Conservation (phyloP, 768 basidiomycete genomes). For the Pholiota molesta region DNA sequence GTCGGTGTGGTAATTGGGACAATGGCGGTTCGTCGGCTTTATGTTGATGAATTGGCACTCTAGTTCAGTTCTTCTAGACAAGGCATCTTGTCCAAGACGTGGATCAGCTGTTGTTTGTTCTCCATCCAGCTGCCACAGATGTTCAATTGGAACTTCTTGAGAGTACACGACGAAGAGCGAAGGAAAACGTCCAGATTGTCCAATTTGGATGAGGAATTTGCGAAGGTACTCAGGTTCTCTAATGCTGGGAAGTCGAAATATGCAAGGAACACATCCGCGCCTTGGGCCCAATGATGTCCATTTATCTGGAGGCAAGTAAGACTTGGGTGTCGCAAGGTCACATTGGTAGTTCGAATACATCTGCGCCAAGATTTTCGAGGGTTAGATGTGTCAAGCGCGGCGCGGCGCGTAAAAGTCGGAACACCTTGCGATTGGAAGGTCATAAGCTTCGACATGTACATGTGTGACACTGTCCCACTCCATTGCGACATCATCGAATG, state of each 20-base stretch:
- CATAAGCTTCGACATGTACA: no score
- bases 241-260: background rate
- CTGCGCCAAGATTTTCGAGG: background rate
- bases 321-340: background rate
- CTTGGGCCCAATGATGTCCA: background rate
- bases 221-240: background rate
- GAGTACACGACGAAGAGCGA: background rate
- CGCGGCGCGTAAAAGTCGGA: background rate
- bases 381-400: constrained; percentile 1
- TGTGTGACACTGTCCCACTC: background rate
- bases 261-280: background rate
- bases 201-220: background rate
- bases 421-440: background rate
- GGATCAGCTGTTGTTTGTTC: background rate
- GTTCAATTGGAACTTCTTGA: background rate
- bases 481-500: background rate
- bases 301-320: background rate
- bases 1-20: background rate
- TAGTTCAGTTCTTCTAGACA: background rate
- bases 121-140: background rate
- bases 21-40: no score
- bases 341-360: background rate
- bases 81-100: background rate
- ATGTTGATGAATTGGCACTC: background rate
- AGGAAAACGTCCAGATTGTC: background rate